A percentile compares a stretch with the other conserved stretches of the same genome.
Evolutionary conservation across 1,284 basidiomycete species (phyloP).

Genomic region (Apiotrichum gamsii): DNA sequence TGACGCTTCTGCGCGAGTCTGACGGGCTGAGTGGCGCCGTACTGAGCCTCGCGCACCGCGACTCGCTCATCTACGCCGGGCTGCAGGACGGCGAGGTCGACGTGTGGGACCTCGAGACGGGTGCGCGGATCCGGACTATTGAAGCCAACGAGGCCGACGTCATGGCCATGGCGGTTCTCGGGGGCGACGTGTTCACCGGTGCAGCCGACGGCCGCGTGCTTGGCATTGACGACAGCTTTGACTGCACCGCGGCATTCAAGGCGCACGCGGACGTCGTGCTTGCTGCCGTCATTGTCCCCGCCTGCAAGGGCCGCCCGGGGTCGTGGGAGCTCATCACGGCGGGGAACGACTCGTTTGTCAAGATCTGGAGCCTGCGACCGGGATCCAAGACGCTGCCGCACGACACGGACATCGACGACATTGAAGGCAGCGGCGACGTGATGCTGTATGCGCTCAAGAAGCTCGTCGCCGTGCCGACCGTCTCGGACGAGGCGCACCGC

Average conservation of each 20-base stretch:
- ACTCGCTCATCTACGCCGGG: slow-evolving; percentile 81
- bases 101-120: slow-evolving; percentile 85
- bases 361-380: slow-evolving; percentile 52
- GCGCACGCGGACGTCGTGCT: slow-evolving; percentile 75
- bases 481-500: slow-evolving; percentile 64
- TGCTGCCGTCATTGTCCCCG: slow-evolving; percentile 57
- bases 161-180: slow-evolving; percentile 66
- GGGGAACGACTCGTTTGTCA: slow-evolving; percentile 75
- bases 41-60: slow-evolving; percentile 66
- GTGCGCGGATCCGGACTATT: slow-evolving; percentile 74
- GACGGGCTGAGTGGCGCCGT: slow-evolving; percentile 51
- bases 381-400: slow-evolving; percentile 1
- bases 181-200: slow-evolving; percentile 72
- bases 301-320: slow-evolving; percentile 15
- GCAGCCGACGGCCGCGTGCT: slow-evolving; percentile 76
- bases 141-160: slow-evolving; percentile 81
- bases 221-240: slow-evolving; percentile 75
- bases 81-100: slow-evolving; percentile 90
- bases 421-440: slow-evolving; percentile 45
- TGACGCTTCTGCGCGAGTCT: slow-evolving; percentile 27
- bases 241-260: slow-evolving; percentile 70
- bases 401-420: slow-evolving; percentile 20
- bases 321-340: slow-evolving; percentile 62
- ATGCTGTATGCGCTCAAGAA: slow-evolving; percentile 65
- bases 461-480: slow-evolving; percentile 79